phyloP scores from a whole-genome alignment of 805 yeast genomes.

The Pachysolen tannophilus region DNA sequence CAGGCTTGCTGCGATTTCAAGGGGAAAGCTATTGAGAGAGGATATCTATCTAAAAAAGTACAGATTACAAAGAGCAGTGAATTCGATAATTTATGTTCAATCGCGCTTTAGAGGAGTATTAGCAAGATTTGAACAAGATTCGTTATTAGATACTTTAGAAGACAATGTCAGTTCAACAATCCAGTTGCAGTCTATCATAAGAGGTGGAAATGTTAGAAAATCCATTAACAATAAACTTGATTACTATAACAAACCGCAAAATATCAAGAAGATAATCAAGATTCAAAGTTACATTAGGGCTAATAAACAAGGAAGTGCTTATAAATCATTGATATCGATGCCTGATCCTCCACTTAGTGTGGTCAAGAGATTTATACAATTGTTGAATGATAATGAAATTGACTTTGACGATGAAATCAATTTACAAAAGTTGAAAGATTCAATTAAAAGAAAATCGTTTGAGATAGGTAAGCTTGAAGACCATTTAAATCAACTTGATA shows the following conservation, averaged over 20 bases:
- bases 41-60: conserved; percentile 14
- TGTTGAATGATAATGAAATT: conserved; percentile 62
- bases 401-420: conserved; percentile 72
- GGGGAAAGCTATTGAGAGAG: conserved; percentile 33
- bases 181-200: conserved; percentile 43
- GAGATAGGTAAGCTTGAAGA: conserved; percentile 65
- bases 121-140: conserved; percentile 47
- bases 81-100: conserved; percentile 39
- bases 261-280: conserved; percentile 52
- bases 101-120: conserved; percentile 57
- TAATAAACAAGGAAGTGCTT: conserved; percentile 61
- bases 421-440: conserved; percentile 58
- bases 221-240: conserved; percentile 24
- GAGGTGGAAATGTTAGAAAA: conserved; percentile 39
- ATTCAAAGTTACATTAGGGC: conserved; percentile 74
- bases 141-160: conserved; percentile 45
- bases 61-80: conserved; percentile 14
- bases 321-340: conserved; percentile 58
- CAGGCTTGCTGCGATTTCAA: conserved; percentile 31
- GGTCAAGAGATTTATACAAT: conserved; percentile 65
- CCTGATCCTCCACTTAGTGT: conserved; percentile 74
- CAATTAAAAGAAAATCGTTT: conserved; percentile 61
- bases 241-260: conserved; percentile 41
- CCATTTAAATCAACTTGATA: conserved; percentile 67
- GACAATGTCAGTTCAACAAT: conserved; percentile 30